Conservation (phyloP, 2,329 filamentous ascomycete genomes). For the Penicillium sp. region DNA sequence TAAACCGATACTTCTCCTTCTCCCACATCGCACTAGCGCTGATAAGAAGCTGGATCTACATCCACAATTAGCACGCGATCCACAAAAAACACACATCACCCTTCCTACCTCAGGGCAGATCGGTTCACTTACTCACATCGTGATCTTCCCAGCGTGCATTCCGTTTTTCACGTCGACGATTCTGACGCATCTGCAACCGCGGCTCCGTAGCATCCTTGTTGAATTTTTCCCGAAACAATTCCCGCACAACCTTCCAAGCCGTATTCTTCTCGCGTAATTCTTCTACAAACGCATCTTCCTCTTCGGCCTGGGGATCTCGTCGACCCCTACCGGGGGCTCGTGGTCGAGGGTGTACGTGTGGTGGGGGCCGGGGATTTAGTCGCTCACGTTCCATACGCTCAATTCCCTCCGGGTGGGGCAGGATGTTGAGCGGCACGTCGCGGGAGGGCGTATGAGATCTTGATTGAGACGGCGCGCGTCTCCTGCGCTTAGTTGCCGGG, state of each 20-base stretch:
- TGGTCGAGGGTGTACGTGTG: conserved; percentile 26
- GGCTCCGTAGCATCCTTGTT: conserved; percentile 41
- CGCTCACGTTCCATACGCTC: conserved; percentile 41
- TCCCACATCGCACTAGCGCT: conserved; percentile 40
- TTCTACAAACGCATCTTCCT: conserved; percentile 42
- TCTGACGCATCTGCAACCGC: conserved; percentile 44
- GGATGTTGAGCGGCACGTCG: conserved; percentile 37
- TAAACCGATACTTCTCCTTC: conserved; percentile 39
- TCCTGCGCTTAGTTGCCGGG: conserved; percentile 25
- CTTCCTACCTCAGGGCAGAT: not conserved
- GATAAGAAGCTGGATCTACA: conserved; percentile 38
- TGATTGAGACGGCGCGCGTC: conserved; percentile 20
- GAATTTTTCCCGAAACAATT: conserved; percentile 38
- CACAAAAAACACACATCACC: not conserved
- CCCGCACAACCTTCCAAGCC: conserved; percentile 41
- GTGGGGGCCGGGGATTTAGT: conserved; percentile 25
- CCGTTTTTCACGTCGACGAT: conserved; percentile 38
- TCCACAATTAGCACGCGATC: not conserved
- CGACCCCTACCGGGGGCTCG: conserved; percentile 36
- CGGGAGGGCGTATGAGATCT: conserved; percentile 17
- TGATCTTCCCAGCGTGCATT: conserved; percentile 41
- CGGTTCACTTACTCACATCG: conserved; percentile 45
- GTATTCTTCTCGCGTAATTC: conserved; percentile 37
- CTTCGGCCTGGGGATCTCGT: conserved; percentile 39
- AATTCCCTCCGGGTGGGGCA: conserved; percentile 42